Percentiles rank a stretch among this genome's conserved stretches.
Conservation (phyloP, 1,284 basidiomycete genomes). For the Phellopilus nigrolimitatus region DNA sequence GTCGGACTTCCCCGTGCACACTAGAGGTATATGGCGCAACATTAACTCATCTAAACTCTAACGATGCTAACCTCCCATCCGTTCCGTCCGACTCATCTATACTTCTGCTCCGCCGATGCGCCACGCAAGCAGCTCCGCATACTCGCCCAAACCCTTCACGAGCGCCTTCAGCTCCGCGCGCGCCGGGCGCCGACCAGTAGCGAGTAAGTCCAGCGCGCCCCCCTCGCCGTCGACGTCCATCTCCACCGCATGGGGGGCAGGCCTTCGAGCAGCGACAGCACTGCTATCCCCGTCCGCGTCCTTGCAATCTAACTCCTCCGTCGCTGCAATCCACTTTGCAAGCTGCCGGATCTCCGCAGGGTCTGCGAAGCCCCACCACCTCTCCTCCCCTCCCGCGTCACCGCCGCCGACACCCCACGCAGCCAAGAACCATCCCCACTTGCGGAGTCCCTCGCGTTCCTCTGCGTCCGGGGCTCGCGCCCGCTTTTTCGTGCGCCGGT, state of each 20-base stretch:
- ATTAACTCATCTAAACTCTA: too few relatives aligned
- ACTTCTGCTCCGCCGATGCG: constrained; percentile 4
- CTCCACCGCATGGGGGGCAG: too few relatives aligned
- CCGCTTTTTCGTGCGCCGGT: constrained; percentile 24
- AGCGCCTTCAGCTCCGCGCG: constrained; percentile 34
- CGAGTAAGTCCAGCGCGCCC: neutral
- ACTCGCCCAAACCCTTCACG: constrained; percentile 43
- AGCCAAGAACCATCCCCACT: constrained; percentile 71
- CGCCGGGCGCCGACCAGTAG: constrained; percentile 22
- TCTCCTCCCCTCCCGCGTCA: constrained; percentile 18
- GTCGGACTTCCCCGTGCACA: too few relatives aligned
- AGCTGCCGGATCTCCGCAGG: constrained; percentile 58
- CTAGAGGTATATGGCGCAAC: too few relatives aligned
- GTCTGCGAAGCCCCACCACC: constrained; percentile 73
- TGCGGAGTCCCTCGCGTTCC: constrained; percentile 42
- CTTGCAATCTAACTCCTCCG: constrained; percentile 40
- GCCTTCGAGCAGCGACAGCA: neutral
- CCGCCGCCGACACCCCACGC: constrained; percentile 58
- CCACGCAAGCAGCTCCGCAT: constrained; percentile 46
- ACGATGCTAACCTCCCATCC: neutral
- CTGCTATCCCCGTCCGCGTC: constrained; percentile 22
- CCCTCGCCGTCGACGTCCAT: constrained; percentile 9
- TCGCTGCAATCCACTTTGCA: constrained; percentile 58
- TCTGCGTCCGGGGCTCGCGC: constrained; percentile 38
- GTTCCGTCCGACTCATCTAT: neutral